phyloP scores from a whole-genome alignment of 1,139 yeast genomes.

The Pichia norvegensis region DNA sequence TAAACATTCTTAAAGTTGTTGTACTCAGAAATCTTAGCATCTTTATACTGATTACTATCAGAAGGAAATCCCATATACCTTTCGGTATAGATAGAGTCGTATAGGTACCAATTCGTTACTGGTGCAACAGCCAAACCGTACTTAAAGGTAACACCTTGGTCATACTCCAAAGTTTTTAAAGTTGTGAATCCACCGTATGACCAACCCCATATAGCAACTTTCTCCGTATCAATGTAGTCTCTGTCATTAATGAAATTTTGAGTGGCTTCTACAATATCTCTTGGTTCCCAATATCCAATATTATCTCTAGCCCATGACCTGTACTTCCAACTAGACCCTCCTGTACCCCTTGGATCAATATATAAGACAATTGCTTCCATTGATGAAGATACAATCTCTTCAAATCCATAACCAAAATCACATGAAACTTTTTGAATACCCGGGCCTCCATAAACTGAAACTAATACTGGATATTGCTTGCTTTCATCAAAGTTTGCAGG shows the following conservation, averaged over 20 bases:
- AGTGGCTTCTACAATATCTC: slow-evolving; percentile 66
- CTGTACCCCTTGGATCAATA: slow-evolving; percentile 95
- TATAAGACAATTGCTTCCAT: slow-evolving; percentile 69
- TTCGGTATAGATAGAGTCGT: slow-evolving; percentile 84
- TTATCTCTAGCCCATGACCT: slow-evolving; percentile 58
- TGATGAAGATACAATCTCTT: slow-evolving; percentile 59
- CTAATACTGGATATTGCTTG: slow-evolving; percentile 68
- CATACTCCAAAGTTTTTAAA: slow-evolving; percentile 65
- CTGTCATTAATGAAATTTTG: slow-evolving; percentile 49
- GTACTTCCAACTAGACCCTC: slow-evolving; percentile 75
- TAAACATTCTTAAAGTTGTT: slow-evolving; percentile 40
- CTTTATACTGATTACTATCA: slow-evolving; percentile 40
- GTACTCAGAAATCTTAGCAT: slow-evolving; percentile 39
- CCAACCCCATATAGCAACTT: slow-evolving; percentile 96
- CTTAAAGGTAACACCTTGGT: slow-evolving; percentile 56
- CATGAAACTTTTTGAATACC: slow-evolving; percentile 71
- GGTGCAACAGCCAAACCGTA: slow-evolving; percentile 90
- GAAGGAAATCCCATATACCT: slow-evolving; percentile 73
- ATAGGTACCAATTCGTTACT: slow-evolving; percentile 73
- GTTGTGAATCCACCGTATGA: slow-evolving; percentile 82
- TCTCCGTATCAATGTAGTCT: slow-evolving; percentile 48
- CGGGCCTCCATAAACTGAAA: slow-evolving; percentile 90
- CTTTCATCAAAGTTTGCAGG: slow-evolving; percentile 61
- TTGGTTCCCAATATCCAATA: slow-evolving; percentile 83
- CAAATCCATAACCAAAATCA: slow-evolving; percentile 51